Base-by-base conservation (phyloP, 2,329 filamentous ascomycete genomes). In the Aspergillus quadricinctus region DNA sequence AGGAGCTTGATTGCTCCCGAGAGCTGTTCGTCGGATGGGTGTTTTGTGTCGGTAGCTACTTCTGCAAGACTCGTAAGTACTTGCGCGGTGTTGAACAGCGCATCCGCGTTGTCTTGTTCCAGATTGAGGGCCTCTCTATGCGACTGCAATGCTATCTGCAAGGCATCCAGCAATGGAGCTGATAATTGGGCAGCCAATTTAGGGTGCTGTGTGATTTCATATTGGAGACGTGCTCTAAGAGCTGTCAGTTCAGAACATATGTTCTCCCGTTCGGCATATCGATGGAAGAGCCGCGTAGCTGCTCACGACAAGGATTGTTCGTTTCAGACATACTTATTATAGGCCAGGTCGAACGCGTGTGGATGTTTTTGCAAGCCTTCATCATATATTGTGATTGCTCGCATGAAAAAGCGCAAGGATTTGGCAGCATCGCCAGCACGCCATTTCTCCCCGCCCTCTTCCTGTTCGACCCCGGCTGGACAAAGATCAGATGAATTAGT, bases 381-480 rank as follows among this genome's bases (percentile, higher is more conserved):
- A 59, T 85, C 81, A 66, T 90, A 91, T 48, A 80, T 78, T 52
- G 88, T 81, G 52, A 89, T 81, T 11, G 88, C 88, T 59, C 86
- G 78, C 61, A 84, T 78, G 66, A 79, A 80, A 64, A 80, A 80
- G 49, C 84, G 77, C 60, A 80, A 78, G 4, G 83, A 81, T 65
- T 90, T 90, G 50, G 78, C 82, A 21, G 85, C 81, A 69, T 91
- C 88, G 23, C 88, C 88, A 40, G 82, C 86, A 50, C 87, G 80
- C 84, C 87, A 89, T 80, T 91, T 91, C 59, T 88, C 86, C 6
- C 86, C 88, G 4, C 84, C 84, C 70, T 89, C 85, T 73, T 91
- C 88, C 57, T 85, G 80, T 31, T 86, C 82, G 53, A 89, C 87
- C 10, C 86, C 88, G 25, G 81, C 83, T 80, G 41, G 14, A 31